These are phyloP conservation scores for Amylostereum areolatum DNA, from an alignment of 1,284 basidiomycete genomes.

Conservation along the genomic window DNA sequence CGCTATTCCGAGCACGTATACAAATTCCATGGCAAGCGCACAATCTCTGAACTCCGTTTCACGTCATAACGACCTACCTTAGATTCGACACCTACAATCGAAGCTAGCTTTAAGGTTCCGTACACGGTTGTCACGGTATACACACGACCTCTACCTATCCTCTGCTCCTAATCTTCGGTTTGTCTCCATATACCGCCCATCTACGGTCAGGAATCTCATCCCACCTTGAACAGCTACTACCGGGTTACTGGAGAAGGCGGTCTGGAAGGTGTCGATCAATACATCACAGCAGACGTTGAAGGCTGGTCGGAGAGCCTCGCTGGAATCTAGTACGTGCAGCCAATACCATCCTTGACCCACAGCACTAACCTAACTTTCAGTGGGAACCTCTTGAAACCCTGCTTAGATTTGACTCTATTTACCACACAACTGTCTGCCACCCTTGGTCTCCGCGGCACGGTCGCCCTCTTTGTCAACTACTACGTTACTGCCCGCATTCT, in stretches of 20 bases:
- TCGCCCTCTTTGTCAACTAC: constrained; percentile 81
- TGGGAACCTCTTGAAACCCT: constrained; percentile 76
- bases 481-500: constrained; percentile 82
- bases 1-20: constrained; percentile 91
- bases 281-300: constrained; percentile 91
- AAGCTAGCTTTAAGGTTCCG: constrained; percentile 83
- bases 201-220: neutral
- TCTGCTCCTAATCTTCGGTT: constrained; percentile 54
- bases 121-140: constrained; percentile 86
- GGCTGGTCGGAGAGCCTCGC: constrained; percentile 87
- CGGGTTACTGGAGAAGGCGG: constrained; percentile 48
- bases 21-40: constrained; percentile 81
- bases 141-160: constrained; percentile 88
- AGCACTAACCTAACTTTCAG: constrained; percentile 16
- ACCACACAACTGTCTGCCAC: constrained; percentile 87
- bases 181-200: neutral
- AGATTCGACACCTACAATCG: constrained; percentile 91
- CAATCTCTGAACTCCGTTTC: neutral
- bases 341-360: neutral
- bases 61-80: constrained; percentile 6
- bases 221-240: constrained; percentile 47
- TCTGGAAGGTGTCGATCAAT: constrained; percentile 81
- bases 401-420: constrained; percentile 89
- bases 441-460: constrained; percentile 76
- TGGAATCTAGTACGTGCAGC: constrained; percentile 73